Evolutionary conservation across 106 monocot genomes (phyloP), one percentile per base, ranked within the genome.

Genomic region (Ottelia alismoides): DNA sequence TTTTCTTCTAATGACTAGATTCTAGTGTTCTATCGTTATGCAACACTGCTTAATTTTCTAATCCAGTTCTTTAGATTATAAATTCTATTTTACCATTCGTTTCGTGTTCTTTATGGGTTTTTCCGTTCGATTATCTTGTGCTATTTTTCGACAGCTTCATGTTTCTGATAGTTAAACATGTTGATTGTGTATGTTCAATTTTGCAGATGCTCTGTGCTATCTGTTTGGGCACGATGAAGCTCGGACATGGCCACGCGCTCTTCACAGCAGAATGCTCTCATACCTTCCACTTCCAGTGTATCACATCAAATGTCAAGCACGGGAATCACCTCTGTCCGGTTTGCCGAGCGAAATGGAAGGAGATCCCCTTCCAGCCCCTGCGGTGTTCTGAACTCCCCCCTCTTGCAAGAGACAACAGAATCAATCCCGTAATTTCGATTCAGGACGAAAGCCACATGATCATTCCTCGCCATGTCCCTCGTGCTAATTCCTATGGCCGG

Each of bases 201-300:
- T 51, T 56, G 27, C 87, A 88, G 83, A 75, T 56, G 56, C 83
- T 68, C 20, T 89, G 89, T 80, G 89, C 89, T 3, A 84, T 89
- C 61, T 89, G 83, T 49, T 44, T 89, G 25, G 71, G 68, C 22
- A 53, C 31, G 19, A 80, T 89, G 89, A 89, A 80, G 69, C 71
- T 80, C 27, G 83, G 83, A 22, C 62, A 77, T 31, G 89, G 83
- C 0, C 85, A 80, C 55, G 89, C 83, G 19, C 70, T 89, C 21
- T 89, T 89, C 76, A 89, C 83, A 20, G 89, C 83, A 31, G 89
- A 89, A 55, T 89, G 89, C 68, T 80, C 80, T 12, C 89, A 84
- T 25, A 66, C 72, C 50, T 89, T 89, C 68, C 89, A 89, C 66
- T 89, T 89, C 64, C 79, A 74, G 53, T 89, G 89, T 74, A 80